These are phyloP conservation scores for Themeda triandra DNA, from an alignment of 176 grass and related monocot genomes.

Conservation along the genomic window DNA sequence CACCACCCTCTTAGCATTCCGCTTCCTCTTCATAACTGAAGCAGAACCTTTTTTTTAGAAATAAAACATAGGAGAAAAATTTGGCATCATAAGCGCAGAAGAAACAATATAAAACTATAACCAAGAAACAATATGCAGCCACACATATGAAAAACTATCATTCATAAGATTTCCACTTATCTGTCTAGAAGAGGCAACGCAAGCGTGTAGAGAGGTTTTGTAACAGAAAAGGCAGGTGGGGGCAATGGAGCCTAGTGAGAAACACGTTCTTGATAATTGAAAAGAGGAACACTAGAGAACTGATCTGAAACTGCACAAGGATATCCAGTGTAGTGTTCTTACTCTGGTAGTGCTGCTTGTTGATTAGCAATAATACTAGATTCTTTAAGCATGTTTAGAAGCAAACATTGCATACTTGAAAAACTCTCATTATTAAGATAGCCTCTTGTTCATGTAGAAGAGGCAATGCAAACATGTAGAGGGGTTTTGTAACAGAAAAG, in stretches of 20 bases:
- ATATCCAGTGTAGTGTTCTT: neutral
- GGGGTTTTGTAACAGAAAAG: neutral
- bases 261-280: neutral
- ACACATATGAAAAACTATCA: neutral
- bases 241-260: neutral
- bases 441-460: neutral
- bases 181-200: neutral
- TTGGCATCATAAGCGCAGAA: neutral
- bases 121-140: neutral
- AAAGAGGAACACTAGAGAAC: neutral
- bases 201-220: neutral
- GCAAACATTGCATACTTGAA: neutral
- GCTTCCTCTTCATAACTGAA: neutral
- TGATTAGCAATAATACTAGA: neutral
- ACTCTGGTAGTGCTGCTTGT: neutral
- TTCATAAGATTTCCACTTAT: neutral
- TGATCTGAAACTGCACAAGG: neutral
- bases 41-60: neutral
- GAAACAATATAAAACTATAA: neutral
- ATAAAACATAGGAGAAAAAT: neutral
- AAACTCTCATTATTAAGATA: neutral
- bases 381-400: neutral
- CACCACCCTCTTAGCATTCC: slow-evolving; percentile 1
- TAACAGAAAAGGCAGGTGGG: neutral
- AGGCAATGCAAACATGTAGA: neutral